Evolutionary conservation across 352 stramenopile genomes (phyloP).

Genomic region (Phytophthora kernoviae): DNA sequence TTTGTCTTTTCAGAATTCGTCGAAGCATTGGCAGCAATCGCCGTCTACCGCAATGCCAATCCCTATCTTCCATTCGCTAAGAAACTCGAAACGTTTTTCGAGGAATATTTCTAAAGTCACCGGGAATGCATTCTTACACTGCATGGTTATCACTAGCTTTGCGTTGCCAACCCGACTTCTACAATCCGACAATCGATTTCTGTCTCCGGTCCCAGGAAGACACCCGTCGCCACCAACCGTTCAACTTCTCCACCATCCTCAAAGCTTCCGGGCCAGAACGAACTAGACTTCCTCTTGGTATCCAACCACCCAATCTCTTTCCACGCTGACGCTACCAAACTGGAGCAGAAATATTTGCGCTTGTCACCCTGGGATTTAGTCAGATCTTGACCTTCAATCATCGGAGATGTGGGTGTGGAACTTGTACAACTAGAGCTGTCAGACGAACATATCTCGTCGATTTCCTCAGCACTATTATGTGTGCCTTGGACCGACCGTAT

Average conservation of each 20-base stretch:
- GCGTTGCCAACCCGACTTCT: slow-evolving; percentile 71
- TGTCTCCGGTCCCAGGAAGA: slow-evolving; percentile 61
- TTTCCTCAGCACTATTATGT: slow-evolving; percentile 12
- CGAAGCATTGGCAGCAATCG: slow-evolving; percentile 71
- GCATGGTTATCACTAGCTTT: slow-evolving; percentile 23
- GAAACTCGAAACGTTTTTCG: slow-evolving; percentile 78
- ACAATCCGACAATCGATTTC: slow-evolving; percentile 83
- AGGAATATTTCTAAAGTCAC: slow-evolving; percentile 65
- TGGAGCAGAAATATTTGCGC: slow-evolving; percentile 89
- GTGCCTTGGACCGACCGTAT: slow-evolving; percentile 12
- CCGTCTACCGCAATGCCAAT: slow-evolving; percentile 79
- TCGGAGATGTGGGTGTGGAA: slow-evolving; percentile 23
- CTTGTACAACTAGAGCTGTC: slow-evolving; percentile 25
- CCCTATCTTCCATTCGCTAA: slow-evolving; percentile 77
- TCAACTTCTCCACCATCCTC: slow-evolving; percentile 81
- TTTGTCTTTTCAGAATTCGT: slow-evolving; percentile 85
- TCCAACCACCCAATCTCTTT: slow-evolving; percentile 82
- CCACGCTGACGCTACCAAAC: slow-evolving; percentile 74
- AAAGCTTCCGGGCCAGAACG: slow-evolving; percentile 88
- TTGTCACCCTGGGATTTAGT: slow-evolving; percentile 31
- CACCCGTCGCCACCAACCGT: slow-evolving; percentile 43
- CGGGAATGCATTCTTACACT: not conserved
- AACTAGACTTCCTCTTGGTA: slow-evolving; percentile 67
- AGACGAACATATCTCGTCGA: slow-evolving; percentile 11
- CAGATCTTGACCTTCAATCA: slow-evolving; percentile 4